phyloP scores from a whole-genome alignment of 2,329 filamentous ascomycete species.

The Tricladium varicosporioides region DNA sequence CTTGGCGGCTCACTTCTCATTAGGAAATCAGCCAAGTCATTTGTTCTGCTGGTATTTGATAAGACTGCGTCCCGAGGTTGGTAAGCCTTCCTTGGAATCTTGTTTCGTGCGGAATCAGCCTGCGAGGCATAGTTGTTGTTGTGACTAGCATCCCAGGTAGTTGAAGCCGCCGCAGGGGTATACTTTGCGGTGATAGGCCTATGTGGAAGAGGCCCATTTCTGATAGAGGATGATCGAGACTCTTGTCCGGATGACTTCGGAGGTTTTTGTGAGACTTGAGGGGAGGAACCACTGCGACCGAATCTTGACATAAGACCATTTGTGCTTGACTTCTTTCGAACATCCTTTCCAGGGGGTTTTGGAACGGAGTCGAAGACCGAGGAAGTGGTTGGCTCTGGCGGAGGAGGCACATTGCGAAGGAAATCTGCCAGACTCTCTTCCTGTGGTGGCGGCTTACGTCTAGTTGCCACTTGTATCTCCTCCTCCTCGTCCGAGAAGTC shows the following conservation, averaged over 20 bases:
- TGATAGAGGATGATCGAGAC: slow-evolving; percentile 29
- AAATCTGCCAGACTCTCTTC: slow-evolving; percentile 75
- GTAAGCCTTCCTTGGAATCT: slow-evolving; percentile 51
- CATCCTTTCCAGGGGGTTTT: slow-evolving; percentile 30
- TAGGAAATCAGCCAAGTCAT: slow-evolving; percentile 72
- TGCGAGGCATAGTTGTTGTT: slow-evolving; percentile 23
- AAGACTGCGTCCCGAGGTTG: slow-evolving; percentile 30
- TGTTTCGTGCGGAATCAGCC: slow-evolving; percentile 23
- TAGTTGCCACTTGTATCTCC: slow-evolving; percentile 26
- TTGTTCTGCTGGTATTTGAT: slow-evolving; percentile 43
- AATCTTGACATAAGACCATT: slow-evolving; percentile 62
- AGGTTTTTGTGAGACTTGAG: slow-evolving; percentile 14
- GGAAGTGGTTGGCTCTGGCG: slow-evolving; percentile 44
- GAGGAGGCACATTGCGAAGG: slow-evolving; percentile 66
- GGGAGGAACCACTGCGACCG: slow-evolving; percentile 34
- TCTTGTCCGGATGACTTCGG: slow-evolving; percentile 31
- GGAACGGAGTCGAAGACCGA: slow-evolving; percentile 20
- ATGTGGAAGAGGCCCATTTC: slow-evolving; percentile 34
- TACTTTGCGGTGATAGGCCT: slow-evolving; percentile 39
- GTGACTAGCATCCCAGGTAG: slow-evolving; percentile 36
- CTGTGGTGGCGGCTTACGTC: slow-evolving; percentile 22
- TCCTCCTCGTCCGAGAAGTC: slow-evolving; percentile 59
- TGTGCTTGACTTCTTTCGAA: slow-evolving; percentile 64
- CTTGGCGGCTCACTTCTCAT: slow-evolving; percentile 27
- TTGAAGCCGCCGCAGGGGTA: slow-evolving; percentile 48